phyloP scores from a whole-genome alignment of 2,329 filamentous ascomycete species.

The Tolypocladium inflatum region DNA sequence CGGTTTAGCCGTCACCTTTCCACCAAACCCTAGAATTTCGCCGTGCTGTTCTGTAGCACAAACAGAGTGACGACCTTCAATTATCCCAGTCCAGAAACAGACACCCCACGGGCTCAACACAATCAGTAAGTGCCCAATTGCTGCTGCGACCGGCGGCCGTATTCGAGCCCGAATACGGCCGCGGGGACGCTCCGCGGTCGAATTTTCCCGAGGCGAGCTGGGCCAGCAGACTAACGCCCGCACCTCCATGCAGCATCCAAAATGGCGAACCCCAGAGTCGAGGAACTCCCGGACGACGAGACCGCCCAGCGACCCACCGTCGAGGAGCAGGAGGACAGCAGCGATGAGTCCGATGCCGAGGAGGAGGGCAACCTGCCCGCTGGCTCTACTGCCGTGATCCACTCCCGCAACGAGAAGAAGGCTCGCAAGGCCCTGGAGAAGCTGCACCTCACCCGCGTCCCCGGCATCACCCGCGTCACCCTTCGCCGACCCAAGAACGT shows the following conservation, averaged over 20 bases:
- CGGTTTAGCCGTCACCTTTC: constrained; percentile 23
- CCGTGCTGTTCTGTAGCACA: constrained; percentile 28
- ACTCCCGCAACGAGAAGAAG: constrained; percentile 99
- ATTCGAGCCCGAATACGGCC: background rate
- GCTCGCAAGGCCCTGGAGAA: constrained; percentile 98
- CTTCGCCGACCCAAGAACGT: constrained; percentile 98
- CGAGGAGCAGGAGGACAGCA: constrained; percentile 64
- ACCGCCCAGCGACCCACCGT: constrained; percentile 65
- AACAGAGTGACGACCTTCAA: constrained; percentile 21
- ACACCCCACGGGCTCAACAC: constrained; percentile 22
- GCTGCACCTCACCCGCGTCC: constrained; percentile 91
- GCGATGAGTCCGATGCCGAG: constrained; percentile 70
- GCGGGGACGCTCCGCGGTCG: background rate
- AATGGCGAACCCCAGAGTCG: constrained; percentile 97
- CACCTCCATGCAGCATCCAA: constrained; percentile 25
- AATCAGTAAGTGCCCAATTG: constrained; percentile 23
- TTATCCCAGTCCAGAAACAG: constrained; percentile 20
- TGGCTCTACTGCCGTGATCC: constrained; percentile 81
- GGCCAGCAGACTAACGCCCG: constrained; percentile 2
- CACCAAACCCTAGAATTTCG: constrained; percentile 38
- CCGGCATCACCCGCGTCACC: constrained; percentile 96
- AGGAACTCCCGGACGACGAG: constrained; percentile 92
- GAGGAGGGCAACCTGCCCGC: constrained; percentile 73
- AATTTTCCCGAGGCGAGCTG: constrained; percentile 1
- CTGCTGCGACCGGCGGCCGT: constrained; percentile 3